Conservation (phyloP, 768 basidiomycete genomes). For the Nevesoporus exiguus region DNA sequence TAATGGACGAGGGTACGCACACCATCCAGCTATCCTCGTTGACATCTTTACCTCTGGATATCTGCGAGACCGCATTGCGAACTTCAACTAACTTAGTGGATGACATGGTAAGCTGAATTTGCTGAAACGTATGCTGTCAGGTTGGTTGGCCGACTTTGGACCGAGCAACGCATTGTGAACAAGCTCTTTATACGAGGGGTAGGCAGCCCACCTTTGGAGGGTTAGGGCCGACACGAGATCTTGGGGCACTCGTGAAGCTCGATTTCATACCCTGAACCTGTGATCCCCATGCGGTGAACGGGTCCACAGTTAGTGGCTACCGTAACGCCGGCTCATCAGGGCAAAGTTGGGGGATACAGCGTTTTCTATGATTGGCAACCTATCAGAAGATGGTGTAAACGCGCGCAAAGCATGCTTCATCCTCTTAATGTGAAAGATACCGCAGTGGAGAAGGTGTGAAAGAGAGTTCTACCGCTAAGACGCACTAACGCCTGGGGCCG, state of each 20-base stretch:
- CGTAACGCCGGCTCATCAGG: too few relatives aligned
- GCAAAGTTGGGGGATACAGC: too few relatives aligned
- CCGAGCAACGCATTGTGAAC: too few relatives aligned
- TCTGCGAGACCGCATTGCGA: constrained; percentile 16
- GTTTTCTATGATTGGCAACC: not conserved
- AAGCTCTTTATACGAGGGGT: not conserved
- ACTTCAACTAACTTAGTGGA: constrained; percentile 12
- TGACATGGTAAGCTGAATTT: constrained; percentile 4
- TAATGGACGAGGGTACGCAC: constrained; percentile 1
- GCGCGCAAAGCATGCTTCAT: not conserved
- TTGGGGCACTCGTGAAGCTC: not conserved
- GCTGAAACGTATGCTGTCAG: not conserved
- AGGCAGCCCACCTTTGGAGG: not conserved
- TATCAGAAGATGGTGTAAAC: not conserved
- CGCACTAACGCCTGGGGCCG: not conserved
- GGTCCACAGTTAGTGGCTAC: not conserved
- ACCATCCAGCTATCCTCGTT: constrained; percentile 23
- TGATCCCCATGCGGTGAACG: not conserved
- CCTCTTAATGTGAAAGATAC: not conserved
- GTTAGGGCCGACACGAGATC: not conserved
- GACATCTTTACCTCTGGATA: constrained; percentile 20
- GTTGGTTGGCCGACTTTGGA: too few relatives aligned
- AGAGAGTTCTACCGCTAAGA: not conserved
- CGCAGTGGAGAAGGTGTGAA: not conserved
- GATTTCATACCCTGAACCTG: not conserved